A percentile compares a stretch with the other conserved stretches of the same genome.
phyloP scores from a whole-genome alignment of 106 monocot species.

The Allium fistulosum region DNA sequence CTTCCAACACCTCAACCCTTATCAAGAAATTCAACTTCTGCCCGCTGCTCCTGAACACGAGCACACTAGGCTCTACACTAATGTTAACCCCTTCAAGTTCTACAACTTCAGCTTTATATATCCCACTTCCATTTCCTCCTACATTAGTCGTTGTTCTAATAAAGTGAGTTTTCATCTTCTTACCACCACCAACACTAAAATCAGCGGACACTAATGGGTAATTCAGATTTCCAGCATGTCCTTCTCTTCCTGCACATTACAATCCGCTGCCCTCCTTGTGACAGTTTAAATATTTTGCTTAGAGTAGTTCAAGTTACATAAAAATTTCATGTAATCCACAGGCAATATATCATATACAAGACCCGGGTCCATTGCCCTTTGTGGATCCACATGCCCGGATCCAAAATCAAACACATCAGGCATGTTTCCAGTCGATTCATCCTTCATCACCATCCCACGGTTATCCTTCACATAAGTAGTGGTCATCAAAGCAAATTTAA shows the following conservation, averaged over 20 bases:
- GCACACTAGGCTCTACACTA: slow-evolving; percentile 34
- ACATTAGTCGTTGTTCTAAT: slow-evolving; percentile 76
- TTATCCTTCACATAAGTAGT: slow-evolving; percentile 69
- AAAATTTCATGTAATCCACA: slow-evolving; percentile 57
- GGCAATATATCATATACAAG: slow-evolving; percentile 59
- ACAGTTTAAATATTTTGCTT: slow-evolving; percentile 56
- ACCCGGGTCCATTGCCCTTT: slow-evolving; percentile 72
- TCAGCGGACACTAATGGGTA: slow-evolving; percentile 64
- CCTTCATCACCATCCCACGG: slow-evolving; percentile 39
- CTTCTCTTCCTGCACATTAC: slow-evolving; percentile 43
- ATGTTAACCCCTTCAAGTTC: slow-evolving; percentile 39
- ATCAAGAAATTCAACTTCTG: slow-evolving; percentile 64
- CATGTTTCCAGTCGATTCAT: slow-evolving; percentile 59
- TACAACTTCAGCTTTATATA: slow-evolving; percentile 36
- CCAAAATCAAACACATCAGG: slow-evolving; percentile 66
- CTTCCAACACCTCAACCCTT: slow-evolving; percentile 28
- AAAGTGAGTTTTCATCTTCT: slow-evolving; percentile 47
- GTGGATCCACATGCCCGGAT: slow-evolving; percentile 75
- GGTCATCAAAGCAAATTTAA: slow-evolving; percentile 83
- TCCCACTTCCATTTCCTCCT: slow-evolving; percentile 22
- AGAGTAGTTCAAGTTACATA: slow-evolving; percentile 81
- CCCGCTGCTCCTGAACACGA: slow-evolving; percentile 41
- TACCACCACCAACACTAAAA: slow-evolving; percentile 24
- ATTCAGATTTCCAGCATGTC: slow-evolving; percentile 72
- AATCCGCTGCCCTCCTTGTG: slow-evolving; percentile 46